Base-by-base conservation (phyloP, 495 filamentous ascomycete species). In the Endocarpon pusillum region DNA sequence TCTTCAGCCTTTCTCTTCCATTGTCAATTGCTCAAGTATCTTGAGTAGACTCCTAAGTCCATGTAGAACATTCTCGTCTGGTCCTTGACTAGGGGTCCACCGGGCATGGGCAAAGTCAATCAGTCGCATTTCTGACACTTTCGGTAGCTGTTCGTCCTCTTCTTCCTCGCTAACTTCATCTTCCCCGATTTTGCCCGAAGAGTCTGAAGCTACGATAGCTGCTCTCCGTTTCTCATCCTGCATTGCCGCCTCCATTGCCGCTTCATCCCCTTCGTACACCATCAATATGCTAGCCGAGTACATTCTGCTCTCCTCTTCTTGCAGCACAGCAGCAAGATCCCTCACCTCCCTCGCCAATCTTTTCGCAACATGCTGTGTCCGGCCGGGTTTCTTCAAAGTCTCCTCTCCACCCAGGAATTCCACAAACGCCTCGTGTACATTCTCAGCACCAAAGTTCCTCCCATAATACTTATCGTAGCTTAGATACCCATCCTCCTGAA, bases 21-120 rank as follows among this genome's bases (percentile, higher is more conserved):
- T 48, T 26, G n/a, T n/a, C n/a, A 87, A 45, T 39, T 78, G 66
- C 32, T 69, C 54, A 37, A 96, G 71, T 17, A 92, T 70, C 42
- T 71, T 69, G 35, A 68, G 62, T 6, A 85, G 53, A 50, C 67
- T 91, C 46, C 74, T 64, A 37, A 97, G 66, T 0, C 89, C 89
- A 16, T 57, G 57, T 19, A 96, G 57, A 8, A 68, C 50, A 49
- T 96, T 96, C 58, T 91, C 77, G 53, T 97, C 89, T 1, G 81
- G 79, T 0, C 86, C 89, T 42, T 78, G 53, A 4, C 84, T 85
- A 2, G 84, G 83, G 3, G 71, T 75, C 81, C 81, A 97, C 19
- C 59, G 55, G 14, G 89, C 87, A 58, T 97, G 89, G 15, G 89
- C 89, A 61, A 97, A 97, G 54, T 97, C 89, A 41, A 97, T 96